Evolutionary conservation across 176 grass and related monocot genomes (phyloP).

Genomic region (Zoysia japonica): DNA sequence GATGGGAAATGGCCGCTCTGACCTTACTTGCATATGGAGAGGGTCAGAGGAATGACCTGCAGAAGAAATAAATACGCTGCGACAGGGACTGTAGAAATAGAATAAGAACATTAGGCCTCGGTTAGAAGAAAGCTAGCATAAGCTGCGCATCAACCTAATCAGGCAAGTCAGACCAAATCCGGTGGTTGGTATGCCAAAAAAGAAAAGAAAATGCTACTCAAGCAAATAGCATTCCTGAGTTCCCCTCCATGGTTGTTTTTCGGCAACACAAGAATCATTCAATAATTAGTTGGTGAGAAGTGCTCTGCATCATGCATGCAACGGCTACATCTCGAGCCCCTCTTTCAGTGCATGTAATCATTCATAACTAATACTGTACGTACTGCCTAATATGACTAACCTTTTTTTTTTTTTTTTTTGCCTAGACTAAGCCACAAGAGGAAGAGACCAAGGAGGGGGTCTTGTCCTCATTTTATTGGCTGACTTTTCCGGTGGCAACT

Average conservation of each 20-base stretch:
- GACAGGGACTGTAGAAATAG: not conserved
- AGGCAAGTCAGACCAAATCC: constrained; percentile 15
- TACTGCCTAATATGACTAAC: not conserved
- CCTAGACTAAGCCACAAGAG: constrained; percentile 25
- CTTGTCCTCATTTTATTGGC: not conserved
- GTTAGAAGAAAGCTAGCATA: not conserved
- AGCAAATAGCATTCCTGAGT: not conserved
- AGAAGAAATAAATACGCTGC: not conserved
- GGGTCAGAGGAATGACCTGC: not conserved
- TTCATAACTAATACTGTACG: not conserved
- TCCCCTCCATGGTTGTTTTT: constrained; percentile 11
- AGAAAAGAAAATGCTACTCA: not conserved
- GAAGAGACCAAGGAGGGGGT: not conserved
- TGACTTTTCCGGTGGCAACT: constrained; percentile 26
- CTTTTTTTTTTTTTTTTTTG: not conserved
- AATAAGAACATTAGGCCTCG: not conserved
- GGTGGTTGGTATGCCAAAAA: constrained; percentile 18
- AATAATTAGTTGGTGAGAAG: constrained; percentile 25
- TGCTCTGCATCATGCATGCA: constrained; percentile 30
- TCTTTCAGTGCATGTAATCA: constrained; percentile 23
- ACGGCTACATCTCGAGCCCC: constrained; percentile 29
- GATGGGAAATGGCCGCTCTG: not conserved
- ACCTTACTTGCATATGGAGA: constrained; percentile 5
- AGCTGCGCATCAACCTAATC: not conserved
- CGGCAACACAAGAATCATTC: not conserved